These are phyloP conservation scores for Eragrostis nindensis DNA, from an alignment of 176 grass and related monocot species.

Conservation along the genomic window DNA sequence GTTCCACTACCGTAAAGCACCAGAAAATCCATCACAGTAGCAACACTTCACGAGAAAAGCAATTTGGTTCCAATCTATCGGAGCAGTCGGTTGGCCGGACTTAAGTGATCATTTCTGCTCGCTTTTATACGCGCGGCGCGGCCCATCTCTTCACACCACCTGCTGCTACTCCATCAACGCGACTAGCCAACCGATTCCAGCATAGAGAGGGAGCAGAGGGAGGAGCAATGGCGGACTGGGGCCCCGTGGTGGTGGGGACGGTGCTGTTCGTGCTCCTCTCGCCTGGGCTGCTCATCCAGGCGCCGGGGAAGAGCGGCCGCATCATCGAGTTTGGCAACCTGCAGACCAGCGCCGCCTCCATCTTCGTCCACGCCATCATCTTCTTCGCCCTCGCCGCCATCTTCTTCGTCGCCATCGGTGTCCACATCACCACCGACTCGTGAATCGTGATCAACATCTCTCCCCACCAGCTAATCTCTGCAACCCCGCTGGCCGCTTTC, in stretches of 20 bases:
- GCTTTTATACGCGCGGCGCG: background rate
- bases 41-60: background rate
- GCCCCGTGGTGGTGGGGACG: slow-evolving; percentile 48
- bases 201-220: background rate
- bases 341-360: slow-evolving; percentile 51
- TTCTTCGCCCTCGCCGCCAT: slow-evolving; percentile 55
- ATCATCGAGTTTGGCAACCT: slow-evolving; percentile 51
- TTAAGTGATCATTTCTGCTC: background rate
- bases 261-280: slow-evolving; percentile 59
- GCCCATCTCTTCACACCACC: background rate
- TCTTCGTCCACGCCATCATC: slow-evolving; percentile 56
- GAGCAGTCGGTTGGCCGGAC: background rate
- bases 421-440: slow-evolving; percentile 46
- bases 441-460: no score
- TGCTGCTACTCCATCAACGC: background rate
- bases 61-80: background rate
- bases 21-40: no score
- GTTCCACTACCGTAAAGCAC: background rate
- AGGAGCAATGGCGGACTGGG: slow-evolving; percentile 47
- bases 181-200: no score
- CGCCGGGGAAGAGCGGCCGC: slow-evolving; percentile 38
- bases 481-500: background rate
- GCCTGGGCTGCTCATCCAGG: slow-evolving; percentile 53
- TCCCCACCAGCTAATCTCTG: no score
- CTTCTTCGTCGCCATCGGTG: slow-evolving; percentile 55